Evolutionary conservation across 176 grass and related monocot species (phyloP).

Genomic region (Bromus sterilis): DNA sequence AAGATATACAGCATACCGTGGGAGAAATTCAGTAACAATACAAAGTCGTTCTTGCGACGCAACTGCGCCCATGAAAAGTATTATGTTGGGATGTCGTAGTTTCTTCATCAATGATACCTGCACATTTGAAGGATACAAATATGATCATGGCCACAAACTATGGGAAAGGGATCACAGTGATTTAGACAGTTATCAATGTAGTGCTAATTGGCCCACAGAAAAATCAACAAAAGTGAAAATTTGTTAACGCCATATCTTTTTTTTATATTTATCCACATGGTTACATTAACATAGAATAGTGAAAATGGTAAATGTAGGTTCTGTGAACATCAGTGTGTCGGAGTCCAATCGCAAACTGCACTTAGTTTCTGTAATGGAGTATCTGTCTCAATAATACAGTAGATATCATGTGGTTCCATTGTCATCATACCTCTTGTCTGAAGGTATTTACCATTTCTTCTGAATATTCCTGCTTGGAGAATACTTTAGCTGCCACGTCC

Average conservation of each 20-base stretch:
- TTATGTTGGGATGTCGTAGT: conserved; percentile 83
- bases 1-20: conserved; percentile 44
- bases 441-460: conserved; percentile 76
- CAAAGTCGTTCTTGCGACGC: conserved; percentile 69
- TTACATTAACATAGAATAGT: background rate
- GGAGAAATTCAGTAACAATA: conserved; percentile 85
- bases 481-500: conserved; percentile 95
- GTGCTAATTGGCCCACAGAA: background rate
- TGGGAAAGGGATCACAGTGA: background rate
- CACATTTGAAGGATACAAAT: background rate
- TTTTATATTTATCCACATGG: background rate
- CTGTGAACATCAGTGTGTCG: no score
- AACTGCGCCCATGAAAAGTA: conserved; percentile 95
- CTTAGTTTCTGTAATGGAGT: background rate
- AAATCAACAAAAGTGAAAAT: background rate
- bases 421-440: conserved; percentile 65
- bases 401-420: background rate
- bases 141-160: background rate
- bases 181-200: background rate
- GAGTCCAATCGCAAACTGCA: background rate
- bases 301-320: background rate
- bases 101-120: conserved; percentile 94
- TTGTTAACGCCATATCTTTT: background rate
- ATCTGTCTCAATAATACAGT: background rate
- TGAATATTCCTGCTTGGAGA: conserved; percentile 88